Evolutionary conservation across 805 yeast genomes (phyloP).

Genomic region (Cyberlindnera samutprakarnensis): DNA sequence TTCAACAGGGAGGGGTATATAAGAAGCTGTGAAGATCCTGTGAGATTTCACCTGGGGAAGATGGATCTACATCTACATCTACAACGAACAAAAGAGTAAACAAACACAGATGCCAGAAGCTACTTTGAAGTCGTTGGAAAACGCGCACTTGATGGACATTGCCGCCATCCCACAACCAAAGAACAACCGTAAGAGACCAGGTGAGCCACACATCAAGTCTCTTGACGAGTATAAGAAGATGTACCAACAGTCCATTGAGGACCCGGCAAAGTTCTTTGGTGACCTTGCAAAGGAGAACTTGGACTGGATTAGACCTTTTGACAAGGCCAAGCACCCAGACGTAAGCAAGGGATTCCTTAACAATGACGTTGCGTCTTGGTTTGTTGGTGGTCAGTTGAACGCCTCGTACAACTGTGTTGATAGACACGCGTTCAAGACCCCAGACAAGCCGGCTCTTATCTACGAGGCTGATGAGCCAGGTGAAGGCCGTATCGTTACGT

Average conservation of each 20-base stretch:
- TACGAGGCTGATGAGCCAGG: slow-evolving; percentile 79
- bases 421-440: slow-evolving; percentile 66
- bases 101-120: slow-evolving; percentile 15
- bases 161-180: slow-evolving; percentile 19
- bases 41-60: too few relatives aligned
- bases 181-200: slow-evolving; percentile 20
- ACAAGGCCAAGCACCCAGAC: slow-evolving; percentile 46
- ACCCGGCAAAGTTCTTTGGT: slow-evolving; percentile 82
- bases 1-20: too few relatives aligned
- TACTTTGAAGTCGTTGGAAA: slow-evolving; percentile 18
- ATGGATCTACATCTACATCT: too few relatives aligned
- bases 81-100: background rate
- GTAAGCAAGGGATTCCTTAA: slow-evolving; percentile 39
- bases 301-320: slow-evolving; percentile 76
- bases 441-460: slow-evolving; percentile 65
- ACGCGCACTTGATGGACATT: slow-evolving; percentile 25
- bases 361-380: slow-evolving; percentile 60
- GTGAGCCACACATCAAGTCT: slow-evolving; percentile 15
- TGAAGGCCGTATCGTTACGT: slow-evolving; percentile 55
- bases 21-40: too few relatives aligned
- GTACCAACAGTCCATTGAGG: slow-evolving; percentile 71
- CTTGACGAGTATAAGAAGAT: slow-evolving; percentile 63
- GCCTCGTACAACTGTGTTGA: slow-evolving; percentile 80
- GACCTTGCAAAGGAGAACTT: slow-evolving; percentile 65
- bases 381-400: slow-evolving; percentile 70